A percentile compares a stretch with the other conserved stretches of the same genome.
Conservation (phyloP, 192 early-diverging fungal species). For the Entophlyctis helioformis region DNA sequence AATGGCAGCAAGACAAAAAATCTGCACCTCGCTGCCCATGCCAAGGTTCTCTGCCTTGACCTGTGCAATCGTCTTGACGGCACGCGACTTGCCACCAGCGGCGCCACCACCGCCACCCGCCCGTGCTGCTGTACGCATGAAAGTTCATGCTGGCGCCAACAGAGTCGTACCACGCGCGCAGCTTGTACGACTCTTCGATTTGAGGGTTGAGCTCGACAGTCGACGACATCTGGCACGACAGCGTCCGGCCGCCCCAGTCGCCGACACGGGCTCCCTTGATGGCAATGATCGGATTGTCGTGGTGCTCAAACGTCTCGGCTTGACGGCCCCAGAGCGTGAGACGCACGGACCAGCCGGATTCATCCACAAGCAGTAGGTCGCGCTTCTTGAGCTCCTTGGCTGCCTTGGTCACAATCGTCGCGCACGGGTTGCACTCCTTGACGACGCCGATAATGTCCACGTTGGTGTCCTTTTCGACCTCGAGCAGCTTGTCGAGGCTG, state of each 20-base stretch:
- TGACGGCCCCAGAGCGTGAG: conserved; percentile 78
- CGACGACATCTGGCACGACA: conserved; percentile 37
- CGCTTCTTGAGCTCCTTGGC: conserved; percentile 63
- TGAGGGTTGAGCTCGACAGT: conserved; percentile 59
- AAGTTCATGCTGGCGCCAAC: conserved; percentile 21
- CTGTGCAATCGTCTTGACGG: conserved; percentile 51
- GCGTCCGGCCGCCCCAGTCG: conserved; percentile 64
- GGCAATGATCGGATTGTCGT: conserved; percentile 52
- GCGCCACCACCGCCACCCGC: conserved; percentile 14
- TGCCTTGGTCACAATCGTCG: conserved; percentile 51
- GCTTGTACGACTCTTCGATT: conserved; percentile 53
- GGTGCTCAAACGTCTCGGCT: conserved; percentile 52
- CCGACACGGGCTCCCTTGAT: conserved; percentile 75
- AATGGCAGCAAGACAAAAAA: no score
- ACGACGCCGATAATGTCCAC: conserved; percentile 79
- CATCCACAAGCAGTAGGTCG: conserved; percentile 74
- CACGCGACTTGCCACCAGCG: conserved; percentile 17
- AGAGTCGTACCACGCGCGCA: conserved; percentile 61
- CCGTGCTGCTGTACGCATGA: conserved; percentile 25
- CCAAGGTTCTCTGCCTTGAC: conserved; percentile 63
- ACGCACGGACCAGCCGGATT: conserved; percentile 52
- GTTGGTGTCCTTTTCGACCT: conserved; percentile 54
- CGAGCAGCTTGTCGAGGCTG: conserved; percentile 47
- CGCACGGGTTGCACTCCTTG: conserved; percentile 39
- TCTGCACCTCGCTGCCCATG: conserved; percentile 47